Base-by-base conservation (phyloP, 2,329 filamentous ascomycete genomes). In the Dothistroma septosporum region DNA sequence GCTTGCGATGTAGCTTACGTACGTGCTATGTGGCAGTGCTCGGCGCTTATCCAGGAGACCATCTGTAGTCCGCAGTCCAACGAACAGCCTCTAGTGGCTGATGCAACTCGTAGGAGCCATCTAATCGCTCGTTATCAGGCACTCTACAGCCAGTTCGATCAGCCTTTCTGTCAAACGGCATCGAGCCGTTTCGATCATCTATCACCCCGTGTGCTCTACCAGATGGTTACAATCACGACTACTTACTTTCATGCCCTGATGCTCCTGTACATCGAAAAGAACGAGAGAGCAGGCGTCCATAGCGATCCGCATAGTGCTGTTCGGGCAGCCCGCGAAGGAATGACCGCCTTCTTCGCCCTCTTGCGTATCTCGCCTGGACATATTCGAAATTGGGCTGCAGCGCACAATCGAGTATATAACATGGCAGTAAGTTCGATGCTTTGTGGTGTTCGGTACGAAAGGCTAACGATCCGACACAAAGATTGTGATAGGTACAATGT, bases 1-100 rank as follows among this genome's bases (percentile, higher is more conserved):
- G 10, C 33, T 37, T 16, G 33, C 33, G 53, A 55, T 24, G 53
- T 55, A 5, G 24, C 19, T 28, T 55, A 44, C 21, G 19, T 58
- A 24, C 41, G 49, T 5, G 56, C 59, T n/a, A 61, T 61, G 59
- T 61, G 59, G 59, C 46, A 58, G 19, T 61, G 47, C 48, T 50
- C 54, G 21, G 35, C 46, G 12, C 47, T 57, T 3, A 47, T 33
- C 28, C 59, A 61, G 53, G 47, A 53, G 33, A 48, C 31, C 21
- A 35, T 61, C 3, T 61, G 54, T 49, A 55, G 33, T 31, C 59
- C 59, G 8, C 33, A 49, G n/a, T 41, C 59, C n/a, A 19, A 22
- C 31, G 47, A 41, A 4, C 37, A 48, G 12, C n/a, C 37, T 4
- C 32, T 61, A 6, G 53, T 22, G 37, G 53, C 55, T 9, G 55